Evolutionary conservation across 768 basidiomycete genomes (phyloP), one percentile per base, ranked within the genome.

Genomic region (Russula foetens): DNA sequence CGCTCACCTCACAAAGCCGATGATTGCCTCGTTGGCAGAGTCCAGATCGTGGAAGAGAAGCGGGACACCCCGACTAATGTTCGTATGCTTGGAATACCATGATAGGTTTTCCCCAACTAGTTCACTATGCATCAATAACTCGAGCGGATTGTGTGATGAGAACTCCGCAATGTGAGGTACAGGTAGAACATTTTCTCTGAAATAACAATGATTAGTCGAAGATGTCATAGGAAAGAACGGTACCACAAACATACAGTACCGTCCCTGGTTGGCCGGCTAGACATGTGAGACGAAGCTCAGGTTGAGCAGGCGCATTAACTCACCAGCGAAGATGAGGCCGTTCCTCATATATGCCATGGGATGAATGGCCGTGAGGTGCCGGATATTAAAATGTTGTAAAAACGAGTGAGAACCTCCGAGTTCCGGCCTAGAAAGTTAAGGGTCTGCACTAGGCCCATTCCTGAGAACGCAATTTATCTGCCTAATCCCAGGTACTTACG

Each of bases 1-100:
- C 21, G 46, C 63, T n/a, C 31, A 63, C 59, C 54, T 63, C 8
- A 14, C n/a, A n/a, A 56, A n/a, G n/a, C n/a, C 19, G 12, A 29
- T 23, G 24, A 15, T 24, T 12, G 7, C 24, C 19, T 12, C 17
- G n/a, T 39, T 23, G 21, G 35, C 23, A 3, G 11, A 19, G 17
- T 38, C 46, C 1, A 49, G 38, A 54, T 48, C 19, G 19, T 29
- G 50, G 0, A 48, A 12, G 15, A 41, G 28, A 19, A 38, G 28
- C 29, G 31, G 29, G 29, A 24, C 39, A 29, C 23, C n/a, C n/a
- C n/a, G n/a, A n/a, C n/a, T n/a, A n/a, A n/a, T n/a, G n/a, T n/a
- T n/a, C n/a, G n/a, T n/a, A n/a, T n/a, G n/a, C n/a, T n/a, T n/a
- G n/a, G n/a, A n/a, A n/a, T n/a, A n/a, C n/a, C n/a, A n/a, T n/a